Evolutionary conservation across 345 rosid genomes (phyloP).

Genomic region (Camelina sativa): DNA sequence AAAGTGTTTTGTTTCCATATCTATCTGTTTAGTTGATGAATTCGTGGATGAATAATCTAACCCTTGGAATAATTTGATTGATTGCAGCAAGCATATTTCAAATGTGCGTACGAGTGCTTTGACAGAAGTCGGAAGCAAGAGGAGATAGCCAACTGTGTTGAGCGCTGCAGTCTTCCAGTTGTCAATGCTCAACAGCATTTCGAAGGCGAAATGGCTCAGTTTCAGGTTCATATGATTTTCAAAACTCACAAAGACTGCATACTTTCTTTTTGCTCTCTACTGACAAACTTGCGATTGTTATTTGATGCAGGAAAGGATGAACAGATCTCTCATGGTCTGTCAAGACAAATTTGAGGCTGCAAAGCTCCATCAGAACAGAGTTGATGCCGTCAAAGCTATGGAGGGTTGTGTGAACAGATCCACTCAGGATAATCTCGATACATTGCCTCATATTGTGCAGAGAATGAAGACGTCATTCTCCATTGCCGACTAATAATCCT

Average conservation of each 20-base stretch:
- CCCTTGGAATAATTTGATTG: neutral
- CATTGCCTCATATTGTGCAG: slow-evolving; percentile 74
- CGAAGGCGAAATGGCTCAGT: slow-evolving; percentile 80
- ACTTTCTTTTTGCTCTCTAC: neutral
- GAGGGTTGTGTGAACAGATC: slow-evolving; percentile 79
- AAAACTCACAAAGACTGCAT: neutral
- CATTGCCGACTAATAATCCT: slow-evolving; percentile 19
- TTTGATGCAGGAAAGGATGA: slow-evolving; percentile 70
- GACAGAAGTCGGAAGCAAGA: slow-evolving; percentile 80
- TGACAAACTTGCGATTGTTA: slow-evolving; percentile 18
- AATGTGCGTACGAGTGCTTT: slow-evolving; percentile 92
- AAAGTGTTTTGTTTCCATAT: neutral
- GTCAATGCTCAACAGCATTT: slow-evolving; percentile 72
- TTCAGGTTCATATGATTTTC: slow-evolving; percentile 58
- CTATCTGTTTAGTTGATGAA: neutral
- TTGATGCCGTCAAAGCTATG: slow-evolving; percentile 56
- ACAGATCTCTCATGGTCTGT: slow-evolving; percentile 86
- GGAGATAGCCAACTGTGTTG: slow-evolving; percentile 78
- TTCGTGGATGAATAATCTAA: neutral
- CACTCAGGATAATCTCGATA: slow-evolving; percentile 64
- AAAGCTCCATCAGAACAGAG: slow-evolving; percentile 59
- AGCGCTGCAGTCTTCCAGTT: slow-evolving; percentile 80
- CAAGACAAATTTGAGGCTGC: slow-evolving; percentile 85
- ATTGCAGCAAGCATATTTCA: slow-evolving; percentile 95
- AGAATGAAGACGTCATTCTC: slow-evolving; percentile 60